These are phyloP conservation scores for Tetrapisispora namnaoensis DNA, from an alignment of 805 yeast species.

Conservation along the genomic window DNA sequence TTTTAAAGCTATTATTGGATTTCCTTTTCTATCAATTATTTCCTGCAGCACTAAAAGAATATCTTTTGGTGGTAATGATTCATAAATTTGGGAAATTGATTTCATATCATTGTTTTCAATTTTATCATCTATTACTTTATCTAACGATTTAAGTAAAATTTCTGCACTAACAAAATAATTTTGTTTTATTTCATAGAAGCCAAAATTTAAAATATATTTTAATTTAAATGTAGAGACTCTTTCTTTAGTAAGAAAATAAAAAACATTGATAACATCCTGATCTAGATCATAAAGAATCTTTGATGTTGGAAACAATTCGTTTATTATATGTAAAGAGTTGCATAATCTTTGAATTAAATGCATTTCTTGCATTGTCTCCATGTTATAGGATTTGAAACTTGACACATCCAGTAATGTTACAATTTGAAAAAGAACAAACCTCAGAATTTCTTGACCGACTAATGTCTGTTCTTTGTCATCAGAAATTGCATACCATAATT, in stretches of 20 bases:
- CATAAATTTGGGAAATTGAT: slow-evolving; percentile 35
- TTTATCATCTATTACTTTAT: slow-evolving; percentile 28
- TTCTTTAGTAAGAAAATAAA: slow-evolving; percentile 30
- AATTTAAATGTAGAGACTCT: slow-evolving; percentile 49
- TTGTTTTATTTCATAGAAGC: slow-evolving; percentile 38
- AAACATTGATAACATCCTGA: slow-evolving; percentile 11
- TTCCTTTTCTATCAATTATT: slow-evolving; percentile 15
- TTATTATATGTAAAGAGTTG: slow-evolving; percentile 26
- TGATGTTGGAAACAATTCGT: slow-evolving; percentile 29
- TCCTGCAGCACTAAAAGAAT: slow-evolving; percentile 41
- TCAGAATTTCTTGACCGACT: slow-evolving; percentile 33
- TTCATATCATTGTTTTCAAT: slow-evolving; percentile 35
- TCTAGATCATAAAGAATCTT: slow-evolving; percentile 32
- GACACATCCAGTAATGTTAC: slow-evolving; percentile 46
- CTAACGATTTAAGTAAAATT: slow-evolving; percentile 26
- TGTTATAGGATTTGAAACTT: slow-evolving; percentile 41
- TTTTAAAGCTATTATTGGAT: slow-evolving; percentile 22
- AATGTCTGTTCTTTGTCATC: slow-evolving; percentile 2
- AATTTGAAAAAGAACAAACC: slow-evolving; percentile 49
- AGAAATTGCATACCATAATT: slow-evolving; percentile 35
- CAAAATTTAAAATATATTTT: slow-evolving; percentile 41
- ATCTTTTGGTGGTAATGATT: slow-evolving; percentile 59
- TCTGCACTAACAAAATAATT: slow-evolving; percentile 19
- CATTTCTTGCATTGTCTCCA: slow-evolving; percentile 43
- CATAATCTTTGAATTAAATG: slow-evolving; percentile 32